Conservation (phyloP, 352 stramenopile species). For the Pythium sukuiense region DNA sequence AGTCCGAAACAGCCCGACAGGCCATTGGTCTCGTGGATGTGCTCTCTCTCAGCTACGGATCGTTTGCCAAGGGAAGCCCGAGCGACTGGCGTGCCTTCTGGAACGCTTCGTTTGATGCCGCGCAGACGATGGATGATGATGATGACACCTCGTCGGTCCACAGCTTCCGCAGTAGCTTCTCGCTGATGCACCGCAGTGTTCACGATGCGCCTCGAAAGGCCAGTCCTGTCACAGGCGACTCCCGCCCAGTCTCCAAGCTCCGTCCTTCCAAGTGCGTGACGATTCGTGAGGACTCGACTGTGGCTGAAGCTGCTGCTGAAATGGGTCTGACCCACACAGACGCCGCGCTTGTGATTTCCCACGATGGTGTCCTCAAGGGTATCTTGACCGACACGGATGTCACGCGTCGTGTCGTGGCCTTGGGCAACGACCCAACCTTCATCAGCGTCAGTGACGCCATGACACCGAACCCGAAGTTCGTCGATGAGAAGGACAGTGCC, state of each 20-base stretch:
- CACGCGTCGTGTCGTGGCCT: constrained; percentile 78
- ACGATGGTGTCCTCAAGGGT: constrained; percentile 87
- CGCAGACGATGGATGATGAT: constrained; percentile 56
- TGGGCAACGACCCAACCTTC: constrained; percentile 84
- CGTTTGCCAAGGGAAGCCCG: constrained; percentile 85
- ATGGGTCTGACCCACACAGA: constrained; percentile 91
- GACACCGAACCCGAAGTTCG: constrained; percentile 88
- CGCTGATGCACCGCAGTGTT: constrained; percentile 41
- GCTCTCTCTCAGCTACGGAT: constrained; percentile 86
- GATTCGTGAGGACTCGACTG: constrained; percentile 78
- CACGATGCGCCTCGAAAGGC: constrained; percentile 44
- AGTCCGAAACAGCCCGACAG: constrained; percentile 62
- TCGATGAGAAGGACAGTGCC: constrained; percentile 84
- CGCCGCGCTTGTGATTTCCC: constrained; percentile 91
- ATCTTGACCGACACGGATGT: constrained; percentile 96
- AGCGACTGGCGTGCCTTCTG: constrained; percentile 90
- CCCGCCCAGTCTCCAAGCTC: constrained; percentile 90
- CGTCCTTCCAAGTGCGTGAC: constrained; percentile 90
- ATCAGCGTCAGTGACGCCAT: constrained; percentile 85
- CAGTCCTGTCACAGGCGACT: constrained; percentile 68
- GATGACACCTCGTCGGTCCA: constrained; percentile 78
- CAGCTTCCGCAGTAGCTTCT: constrained; percentile 82
- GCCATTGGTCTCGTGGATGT: constrained; percentile 85
- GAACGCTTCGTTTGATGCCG: constrained; percentile 85
- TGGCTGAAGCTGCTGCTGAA: constrained; percentile 89